A percentile compares a stretch with the other conserved stretches of the same genome.
phyloP scores from a whole-genome alignment of 1,284 basidiomycete species.

The Apiotrichum domesticum region DNA sequence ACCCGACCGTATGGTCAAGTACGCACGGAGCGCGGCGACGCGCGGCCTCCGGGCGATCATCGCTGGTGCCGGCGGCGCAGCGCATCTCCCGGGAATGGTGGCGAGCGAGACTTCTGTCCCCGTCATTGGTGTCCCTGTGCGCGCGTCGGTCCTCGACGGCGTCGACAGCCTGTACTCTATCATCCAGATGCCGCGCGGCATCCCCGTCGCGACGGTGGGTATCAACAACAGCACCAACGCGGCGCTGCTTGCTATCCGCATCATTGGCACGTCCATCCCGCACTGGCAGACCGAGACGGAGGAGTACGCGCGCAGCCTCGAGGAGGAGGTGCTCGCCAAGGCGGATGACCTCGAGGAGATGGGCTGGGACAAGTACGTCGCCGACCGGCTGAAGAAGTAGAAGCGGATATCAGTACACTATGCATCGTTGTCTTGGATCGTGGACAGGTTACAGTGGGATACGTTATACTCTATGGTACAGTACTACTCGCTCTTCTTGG shows the following conservation, averaged over 20 bases:
- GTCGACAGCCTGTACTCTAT: slow-evolving; percentile 96
- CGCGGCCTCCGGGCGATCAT: slow-evolving; percentile 76
- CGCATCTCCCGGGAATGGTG: slow-evolving; percentile 97
- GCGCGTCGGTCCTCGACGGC: slow-evolving; percentile 87
- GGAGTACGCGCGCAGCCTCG: slow-evolving; percentile 65
- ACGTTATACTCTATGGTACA: no score
- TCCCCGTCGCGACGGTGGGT: slow-evolving; percentile 94
- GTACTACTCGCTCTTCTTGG: no score
- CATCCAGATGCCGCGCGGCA: slow-evolving; percentile 98
- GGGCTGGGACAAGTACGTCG: slow-evolving; percentile 79
- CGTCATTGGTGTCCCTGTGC: slow-evolving; percentile 95
- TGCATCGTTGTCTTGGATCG: no score
- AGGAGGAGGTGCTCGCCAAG: slow-evolving; percentile 78
- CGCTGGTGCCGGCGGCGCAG: slow-evolving; percentile 93
- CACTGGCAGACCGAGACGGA: slow-evolving; percentile 64
- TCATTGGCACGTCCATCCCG: slow-evolving; percentile 71
- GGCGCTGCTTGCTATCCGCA: slow-evolving; percentile 82
- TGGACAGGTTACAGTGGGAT: no score
- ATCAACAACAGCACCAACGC: slow-evolving; percentile 97
- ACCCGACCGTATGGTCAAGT: slow-evolving; percentile 76
- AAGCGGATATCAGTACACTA: background rate
- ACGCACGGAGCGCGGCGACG: slow-evolving; percentile 68
- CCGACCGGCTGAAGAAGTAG: slow-evolving; percentile 48
- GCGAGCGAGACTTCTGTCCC: slow-evolving; percentile 88
- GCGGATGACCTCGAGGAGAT: slow-evolving; percentile 67